Percentiles rank a stretch among this genome's conserved stretches.
Evolutionary conservation across 148 eudicot genomes (phyloP).

Genomic region (Fagopyrum tataricum): DNA sequence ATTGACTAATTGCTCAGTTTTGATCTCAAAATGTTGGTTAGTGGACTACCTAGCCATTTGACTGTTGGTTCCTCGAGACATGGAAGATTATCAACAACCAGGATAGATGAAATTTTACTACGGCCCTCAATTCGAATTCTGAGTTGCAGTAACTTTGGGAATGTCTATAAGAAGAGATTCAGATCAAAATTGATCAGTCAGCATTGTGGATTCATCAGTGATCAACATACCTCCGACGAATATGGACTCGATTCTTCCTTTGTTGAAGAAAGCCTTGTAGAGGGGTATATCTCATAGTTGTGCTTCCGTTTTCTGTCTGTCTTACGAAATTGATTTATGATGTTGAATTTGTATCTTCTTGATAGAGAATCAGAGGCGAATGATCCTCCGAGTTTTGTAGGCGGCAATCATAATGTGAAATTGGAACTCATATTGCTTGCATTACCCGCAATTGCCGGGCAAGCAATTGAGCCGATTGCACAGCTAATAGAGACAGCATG

Average conservation of each 20-base stretch:
- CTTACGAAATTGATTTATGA: not conserved
- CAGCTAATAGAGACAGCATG: conserved; percentile 95
- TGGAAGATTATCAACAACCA: not conserved
- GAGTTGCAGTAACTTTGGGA: not conserved
- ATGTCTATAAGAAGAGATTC: not conserved
- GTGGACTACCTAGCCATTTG: not conserved
- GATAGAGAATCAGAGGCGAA: conserved; percentile 1
- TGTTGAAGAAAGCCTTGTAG: not conserved
- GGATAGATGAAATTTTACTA: not conserved
- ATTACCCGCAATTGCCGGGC: conserved; percentile 84
- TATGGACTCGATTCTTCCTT: not conserved
- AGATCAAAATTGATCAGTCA: not conserved
- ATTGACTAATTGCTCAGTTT: not conserved
- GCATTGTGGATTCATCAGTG: not conserved
- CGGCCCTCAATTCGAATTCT: conserved; percentile 3
- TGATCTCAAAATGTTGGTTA: not conserved
- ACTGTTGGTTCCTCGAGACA: not conserved
- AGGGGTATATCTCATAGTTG: not conserved
- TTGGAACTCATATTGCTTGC: conserved; percentile 63
- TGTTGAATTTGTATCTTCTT: not conserved
- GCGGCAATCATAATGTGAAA: conserved; percentile 21
- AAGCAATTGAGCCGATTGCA: conserved; percentile 83
- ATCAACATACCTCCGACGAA: not conserved
- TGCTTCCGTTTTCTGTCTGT: not conserved
- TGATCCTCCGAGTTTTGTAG: conserved; percentile 2